Percentiles rank a stretch among this genome's conserved stretches.
Evolutionary conservation across 2,329 filamentous ascomycete genomes (phyloP).

Genomic region (Diaporthe citri): DNA sequence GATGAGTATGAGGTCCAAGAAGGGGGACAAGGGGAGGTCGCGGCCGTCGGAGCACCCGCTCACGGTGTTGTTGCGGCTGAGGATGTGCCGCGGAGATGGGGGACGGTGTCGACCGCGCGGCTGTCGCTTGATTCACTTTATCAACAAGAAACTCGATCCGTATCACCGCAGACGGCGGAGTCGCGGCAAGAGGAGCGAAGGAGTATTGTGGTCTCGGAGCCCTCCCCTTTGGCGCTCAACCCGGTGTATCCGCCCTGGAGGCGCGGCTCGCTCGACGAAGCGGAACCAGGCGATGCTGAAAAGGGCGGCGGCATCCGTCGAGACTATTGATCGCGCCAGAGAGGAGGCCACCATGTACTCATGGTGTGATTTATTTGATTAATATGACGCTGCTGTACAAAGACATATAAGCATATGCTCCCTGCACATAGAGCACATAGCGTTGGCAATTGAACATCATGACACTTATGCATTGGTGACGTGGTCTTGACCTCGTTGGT

Average conservation of each 20-base stretch:
- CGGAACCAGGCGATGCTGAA: not conserved
- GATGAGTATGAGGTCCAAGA: not conserved
- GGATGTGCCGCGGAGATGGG: not conserved
- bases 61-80: too few species aligned
- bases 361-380: not conserved
- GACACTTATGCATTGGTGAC: not conserved
- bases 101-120: constrained; percentile 9
- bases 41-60: not conserved
- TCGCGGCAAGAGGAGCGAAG: not conserved
- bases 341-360: not conserved
- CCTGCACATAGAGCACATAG: not conserved
- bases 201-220: constrained; percentile 1
- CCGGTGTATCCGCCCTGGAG: not conserved
- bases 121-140: constrained; percentile 30
- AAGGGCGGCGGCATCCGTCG: too few species aligned
- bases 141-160: not conserved
- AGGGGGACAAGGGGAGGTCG: not conserved
- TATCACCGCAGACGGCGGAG: not conserved
- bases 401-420: not conserved
- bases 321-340: not conserved
- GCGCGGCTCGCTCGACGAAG: constrained; percentile 5
- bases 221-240: constrained; percentile 4
- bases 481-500: too few species aligned
- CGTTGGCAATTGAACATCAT: not conserved
- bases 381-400: not conserved